Evolutionary conservation across 2,329 filamentous ascomycete species (phyloP).

Genomic region (Aspergillus oerlinghausenensis): DNA sequence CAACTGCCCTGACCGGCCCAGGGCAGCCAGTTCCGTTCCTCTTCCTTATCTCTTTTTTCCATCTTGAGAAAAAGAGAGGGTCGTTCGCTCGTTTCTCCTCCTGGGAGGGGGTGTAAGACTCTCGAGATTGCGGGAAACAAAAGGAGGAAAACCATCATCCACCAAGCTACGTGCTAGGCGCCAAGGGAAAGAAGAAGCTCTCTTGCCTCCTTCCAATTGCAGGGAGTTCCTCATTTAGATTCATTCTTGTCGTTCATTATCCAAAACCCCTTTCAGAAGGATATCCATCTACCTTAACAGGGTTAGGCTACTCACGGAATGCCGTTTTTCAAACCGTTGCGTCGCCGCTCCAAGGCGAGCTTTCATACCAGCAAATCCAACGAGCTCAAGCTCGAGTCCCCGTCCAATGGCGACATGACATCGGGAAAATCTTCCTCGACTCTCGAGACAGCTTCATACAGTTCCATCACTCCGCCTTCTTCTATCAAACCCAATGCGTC

Average conservation of each 20-base stretch:
- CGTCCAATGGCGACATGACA: constrained; percentile 52
- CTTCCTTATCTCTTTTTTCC: background rate
- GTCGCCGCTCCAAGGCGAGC: constrained; percentile 70
- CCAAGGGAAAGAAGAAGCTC: constrained; percentile 2
- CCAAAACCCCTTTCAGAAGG: background rate
- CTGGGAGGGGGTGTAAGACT: background rate
- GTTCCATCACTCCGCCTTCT: constrained; percentile 71
- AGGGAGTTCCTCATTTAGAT: background rate
- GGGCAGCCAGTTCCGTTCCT: background rate
- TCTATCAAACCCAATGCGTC: constrained; percentile 63
- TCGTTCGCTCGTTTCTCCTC: constrained; percentile 1
- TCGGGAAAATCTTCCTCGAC: constrained; percentile 62
- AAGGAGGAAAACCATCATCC: background rate
- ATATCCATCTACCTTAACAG: background rate
- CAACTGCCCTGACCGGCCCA: constrained; percentile 7
- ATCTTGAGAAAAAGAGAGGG: background rate
- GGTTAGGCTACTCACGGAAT: constrained; percentile 24
- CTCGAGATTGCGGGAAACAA: background rate
- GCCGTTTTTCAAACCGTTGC: constrained; percentile 70
- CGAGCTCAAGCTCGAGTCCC: constrained; percentile 38
- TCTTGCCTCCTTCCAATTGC: background rate
- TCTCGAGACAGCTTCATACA: constrained; percentile 53
- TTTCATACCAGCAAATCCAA: constrained; percentile 56
- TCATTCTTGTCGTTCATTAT: constrained; percentile 1
- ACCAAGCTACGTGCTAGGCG: background rate